Base-by-base conservation (phyloP, 441 rosid species). In the Pelargonium australe region DNA sequence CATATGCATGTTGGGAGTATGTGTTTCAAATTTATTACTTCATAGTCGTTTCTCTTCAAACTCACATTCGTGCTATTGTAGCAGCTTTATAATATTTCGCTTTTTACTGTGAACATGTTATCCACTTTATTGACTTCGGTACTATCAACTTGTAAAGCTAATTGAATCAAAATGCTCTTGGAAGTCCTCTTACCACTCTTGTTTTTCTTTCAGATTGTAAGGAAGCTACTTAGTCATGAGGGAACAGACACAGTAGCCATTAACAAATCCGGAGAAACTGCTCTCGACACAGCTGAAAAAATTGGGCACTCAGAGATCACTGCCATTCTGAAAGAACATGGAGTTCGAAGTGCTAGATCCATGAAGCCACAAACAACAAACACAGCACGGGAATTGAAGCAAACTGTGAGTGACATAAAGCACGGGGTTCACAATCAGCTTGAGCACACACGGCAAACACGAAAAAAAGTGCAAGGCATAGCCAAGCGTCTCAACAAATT, bases 351-450 rank as follows among this genome's bases (percentile, higher is more conserved):
- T 45, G 51, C 40, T 19, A 68, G 68, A 7, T 63, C 64, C 12
- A 61, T 57, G 9, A 64, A 63, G 6, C 63, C 68, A 4, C 8
- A 49, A 41, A 49, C 45, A 13, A 16, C 23, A 23, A 66, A 40
- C 64, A 68, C 65, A 9, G 68, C 74, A 11, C 68, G 49, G 63
- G 41, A 58, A 43, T 65, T 71, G 16, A 71, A 65, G 34, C 68
- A 71, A 41, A 71, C 74, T 4, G 74, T 71, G 17, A 64, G 68
- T 10, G 74, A 71, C 63, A 71, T 71, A 44, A 71, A 71, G 47
- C 68, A 71, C 10, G 74, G 53, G 47, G 74, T 71, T 1, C 74
- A 71, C 40, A 5, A 64, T 66, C 72, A 70, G 25, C 72, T 70
- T 1, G 72, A 70, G 44, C 72, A 70, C 66, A 70, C 72, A 4